Evolutionary conservation across 1,284 basidiomycete genomes (phyloP), one percentile per base, ranked within the genome.

Genomic region (Heterobasidion irregulare): DNA sequence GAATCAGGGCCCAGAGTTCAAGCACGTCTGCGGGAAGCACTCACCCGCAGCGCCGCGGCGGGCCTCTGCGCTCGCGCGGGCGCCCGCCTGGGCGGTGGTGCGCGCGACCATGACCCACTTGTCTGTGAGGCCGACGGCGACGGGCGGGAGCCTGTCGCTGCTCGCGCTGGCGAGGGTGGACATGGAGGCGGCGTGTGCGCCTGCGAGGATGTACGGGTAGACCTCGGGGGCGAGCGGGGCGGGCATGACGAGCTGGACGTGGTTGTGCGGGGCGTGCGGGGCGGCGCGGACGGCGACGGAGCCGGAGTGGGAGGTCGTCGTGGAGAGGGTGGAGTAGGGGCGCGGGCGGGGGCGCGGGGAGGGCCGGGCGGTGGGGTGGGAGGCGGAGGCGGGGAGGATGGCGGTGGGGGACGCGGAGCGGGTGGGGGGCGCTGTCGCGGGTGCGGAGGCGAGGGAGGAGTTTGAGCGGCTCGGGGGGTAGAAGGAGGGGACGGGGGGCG

Each of bases 201-300:
- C 26, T 3, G 26, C 46, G 46, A 16, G 10, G 15, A 18, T 32
- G 34, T 63, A 61, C 4, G 63, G 66, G 47, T 70, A 65, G 12
- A 72, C 59, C 32, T 65, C 59, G 2, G 71, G 70, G 1, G 75
- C 75, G n/a, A 84, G 71, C 2, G 81, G 82, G 0, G 76, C 66
- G 3, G 82, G 83, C 4, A 84, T 67, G 15, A 87, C 68, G 54
- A 86, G 80, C 58, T 85, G 77, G 38, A 86, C 66, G 56, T 73
- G 74, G 64, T 72, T 82, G 58, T 78, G 74, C 1, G 74, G 77
- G 2, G 72, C 70, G 61, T 84, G 82, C 34, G 82, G 82, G 1
- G 73, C 63, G 10, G 79, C 80, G 26, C 68, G 64, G 35, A 70
- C 70, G 48, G 70, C 67, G 47, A 48, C 65, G 16, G 64, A 68